Conservation (phyloP, 257 asterid genomes). For the Solanum paucissectum region DNA sequence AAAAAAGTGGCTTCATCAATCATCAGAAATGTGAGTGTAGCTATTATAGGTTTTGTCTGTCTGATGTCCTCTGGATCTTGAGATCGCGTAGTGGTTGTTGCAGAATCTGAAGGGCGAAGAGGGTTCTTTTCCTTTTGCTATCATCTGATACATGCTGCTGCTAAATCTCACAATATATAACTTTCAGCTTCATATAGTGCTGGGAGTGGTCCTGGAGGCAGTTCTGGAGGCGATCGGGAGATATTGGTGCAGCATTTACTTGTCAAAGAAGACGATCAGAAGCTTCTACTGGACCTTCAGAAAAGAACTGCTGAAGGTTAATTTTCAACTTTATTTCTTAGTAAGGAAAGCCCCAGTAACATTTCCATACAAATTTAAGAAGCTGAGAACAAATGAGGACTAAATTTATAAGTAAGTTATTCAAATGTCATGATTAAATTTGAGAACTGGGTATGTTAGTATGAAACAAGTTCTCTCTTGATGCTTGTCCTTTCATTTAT, state of each 20-base stretch:
- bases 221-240: slow-evolving; percentile 53
- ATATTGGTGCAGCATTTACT: slow-evolving; percentile 89
- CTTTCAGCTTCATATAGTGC: slow-evolving; percentile 61
- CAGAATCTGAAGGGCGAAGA: neutral
- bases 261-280: slow-evolving; percentile 80
- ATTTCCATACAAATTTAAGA: neutral
- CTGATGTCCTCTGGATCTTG: neutral
- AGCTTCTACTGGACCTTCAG: slow-evolving; percentile 66
- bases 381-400: neutral
- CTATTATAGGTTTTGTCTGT: neutral
- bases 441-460: neutral
- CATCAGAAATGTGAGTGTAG: neutral
- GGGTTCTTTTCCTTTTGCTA: neutral
- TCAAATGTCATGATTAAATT: neutral
- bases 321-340: slow-evolving; percentile 2
- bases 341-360: neutral
- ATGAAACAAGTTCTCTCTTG: neutral
- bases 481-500: neutral
- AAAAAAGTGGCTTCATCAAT: neutral
- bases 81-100: neutral
- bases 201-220: slow-evolving; percentile 37
- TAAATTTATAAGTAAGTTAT: neutral
- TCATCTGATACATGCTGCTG: neutral
- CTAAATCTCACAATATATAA: neutral
- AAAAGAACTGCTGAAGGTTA: slow-evolving; percentile 64